Evolutionary conservation across 495 filamentous ascomycete genomes (phyloP).

Genomic region (Penicillium ochrochloron): DNA sequence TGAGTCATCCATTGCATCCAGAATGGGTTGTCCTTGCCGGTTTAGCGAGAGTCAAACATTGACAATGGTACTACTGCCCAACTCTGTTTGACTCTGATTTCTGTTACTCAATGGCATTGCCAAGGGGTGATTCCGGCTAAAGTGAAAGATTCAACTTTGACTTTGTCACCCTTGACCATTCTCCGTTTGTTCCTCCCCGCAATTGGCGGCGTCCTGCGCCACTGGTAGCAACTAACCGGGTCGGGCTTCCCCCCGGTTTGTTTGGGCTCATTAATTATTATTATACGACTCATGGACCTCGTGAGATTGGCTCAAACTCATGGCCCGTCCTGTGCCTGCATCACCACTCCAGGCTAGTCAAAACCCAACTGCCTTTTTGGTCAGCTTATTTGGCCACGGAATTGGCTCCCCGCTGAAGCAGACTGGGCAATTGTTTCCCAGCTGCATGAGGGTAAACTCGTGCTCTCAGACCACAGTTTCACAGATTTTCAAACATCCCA

Average conservation of each 20-base stretch:
- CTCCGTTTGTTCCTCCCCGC: constrained; percentile 3
- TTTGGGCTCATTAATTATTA: background rate
- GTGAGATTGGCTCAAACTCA: background rate
- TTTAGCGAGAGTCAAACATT: background rate
- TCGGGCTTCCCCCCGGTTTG: background rate
- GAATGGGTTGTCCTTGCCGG: background rate
- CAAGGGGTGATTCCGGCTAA: constrained; percentile 20
- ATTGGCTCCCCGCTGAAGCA: background rate
- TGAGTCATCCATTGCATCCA: background rate
- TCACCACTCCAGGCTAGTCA: background rate
- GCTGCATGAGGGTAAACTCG: background rate
- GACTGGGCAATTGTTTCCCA: background rate
- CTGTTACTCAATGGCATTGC: background rate
- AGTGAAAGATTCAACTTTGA: background rate
- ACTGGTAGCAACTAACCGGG: background rate
- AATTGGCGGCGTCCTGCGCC: background rate
- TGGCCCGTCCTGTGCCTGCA: background rate
- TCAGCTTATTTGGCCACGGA: constrained; percentile 18
- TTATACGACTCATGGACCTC: background rate
- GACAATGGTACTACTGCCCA: background rate
- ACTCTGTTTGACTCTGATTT: background rate
- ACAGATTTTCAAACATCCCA: background rate
- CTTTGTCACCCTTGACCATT: background rate
- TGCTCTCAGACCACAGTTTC: background rate
- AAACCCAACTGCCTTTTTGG: background rate